Base-by-base conservation (phyloP, 805 yeast species). In the baker's yeast (Saccharomyces cerevisiae) region DNA sequence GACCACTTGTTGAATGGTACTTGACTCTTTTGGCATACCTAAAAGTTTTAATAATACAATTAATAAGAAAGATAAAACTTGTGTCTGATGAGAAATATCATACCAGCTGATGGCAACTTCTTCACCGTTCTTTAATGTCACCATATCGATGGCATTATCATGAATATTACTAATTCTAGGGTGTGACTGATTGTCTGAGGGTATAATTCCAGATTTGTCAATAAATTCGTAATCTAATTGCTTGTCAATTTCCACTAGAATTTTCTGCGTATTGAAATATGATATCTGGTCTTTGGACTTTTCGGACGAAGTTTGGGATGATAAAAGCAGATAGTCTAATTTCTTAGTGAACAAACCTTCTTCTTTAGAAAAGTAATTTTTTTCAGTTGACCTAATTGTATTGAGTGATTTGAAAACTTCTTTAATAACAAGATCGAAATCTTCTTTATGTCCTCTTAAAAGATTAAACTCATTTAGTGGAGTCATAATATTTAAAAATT, bases 1-100 rank as follows among this genome's bases (percentile, higher is more conserved):
- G 10, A 68, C 70, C 2, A 70, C 71, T 55, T 70, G 70, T 52
- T 70, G 73, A 17, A 70, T 59, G 1, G 64, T 62, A 5, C 57
- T 62, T 0, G 72, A 68, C 53, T 65, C 67, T 52, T 65, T 69
- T 17, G 71, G 70, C 14, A 70, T 57, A 29, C 71, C 70, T 26
- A 70, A 53, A 14, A 70, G 55, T 50, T 68, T 70, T 47, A 69
- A 55, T 27, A 69, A 51, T 10, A 69, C 71, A 32, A 69, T 69
- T 10, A 70, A 50, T 26, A 69, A 54, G 48, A 69, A 68, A 0
- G 72, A 70, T 13, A 70, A 57, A 1, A 67, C 73, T 57, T 70
- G 73, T 1, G 72, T 67, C 52, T 70, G 73, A 55, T 70, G 73
- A 3, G 73, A 69, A 14, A 70, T 70, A 52, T 70, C 73, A 55